phyloP scores from a whole-genome alignment of 768 basidiomycete species.

The Pisolithus microcarpus region DNA sequence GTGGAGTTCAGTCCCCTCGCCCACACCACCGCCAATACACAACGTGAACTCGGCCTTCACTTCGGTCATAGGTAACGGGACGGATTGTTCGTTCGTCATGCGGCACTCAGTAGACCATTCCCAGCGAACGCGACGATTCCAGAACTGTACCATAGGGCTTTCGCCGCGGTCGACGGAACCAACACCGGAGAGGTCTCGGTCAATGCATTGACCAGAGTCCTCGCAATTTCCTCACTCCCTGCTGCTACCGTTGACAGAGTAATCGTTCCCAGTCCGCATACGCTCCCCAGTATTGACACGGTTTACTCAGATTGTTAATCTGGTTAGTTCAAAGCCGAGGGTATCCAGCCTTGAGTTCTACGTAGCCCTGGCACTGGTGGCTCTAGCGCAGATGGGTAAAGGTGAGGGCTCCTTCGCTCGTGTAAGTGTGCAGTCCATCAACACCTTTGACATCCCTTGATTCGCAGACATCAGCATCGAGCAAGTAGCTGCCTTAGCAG shows the following conservation, averaged over 20 bases:
- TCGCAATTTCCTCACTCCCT: conserved; percentile 71
- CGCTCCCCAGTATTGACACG: conserved; percentile 1
- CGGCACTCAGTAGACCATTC: conserved; percentile 8
- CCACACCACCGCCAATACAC: conserved; percentile 56
- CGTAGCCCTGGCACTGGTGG: conserved; percentile 81
- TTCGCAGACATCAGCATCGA: conserved; percentile 69
- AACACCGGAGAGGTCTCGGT: conserved; percentile 76
- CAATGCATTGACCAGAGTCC: conserved; percentile 71
- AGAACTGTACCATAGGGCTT: conserved; percentile 65
- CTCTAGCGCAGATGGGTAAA: conserved; percentile 76
- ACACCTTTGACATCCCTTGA: background rate
- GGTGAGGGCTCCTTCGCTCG: conserved; percentile 35
- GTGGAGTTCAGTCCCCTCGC: conserved; percentile 71
- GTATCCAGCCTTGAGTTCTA: conserved; percentile 90
- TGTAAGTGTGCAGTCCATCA: background rate
- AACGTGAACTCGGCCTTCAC: conserved; percentile 48
- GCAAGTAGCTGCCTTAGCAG: conserved; percentile 69
- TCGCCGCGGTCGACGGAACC: conserved; percentile 62
- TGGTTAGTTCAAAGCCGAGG: conserved; percentile 72
- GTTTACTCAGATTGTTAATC: conserved; percentile 68
- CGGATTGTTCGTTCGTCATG: background rate
- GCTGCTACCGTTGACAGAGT: conserved; percentile 82
- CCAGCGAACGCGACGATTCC: conserved; percentile 78
- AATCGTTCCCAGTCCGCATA: conserved; percentile 1
- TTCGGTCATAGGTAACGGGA: conserved; percentile 55